A percentile compares a stretch with the other conserved stretches of the same genome.
phyloP scores from a whole-genome alignment of 2,329 filamentous ascomycete genomes.

The Colletotrichum sidae region DNA sequence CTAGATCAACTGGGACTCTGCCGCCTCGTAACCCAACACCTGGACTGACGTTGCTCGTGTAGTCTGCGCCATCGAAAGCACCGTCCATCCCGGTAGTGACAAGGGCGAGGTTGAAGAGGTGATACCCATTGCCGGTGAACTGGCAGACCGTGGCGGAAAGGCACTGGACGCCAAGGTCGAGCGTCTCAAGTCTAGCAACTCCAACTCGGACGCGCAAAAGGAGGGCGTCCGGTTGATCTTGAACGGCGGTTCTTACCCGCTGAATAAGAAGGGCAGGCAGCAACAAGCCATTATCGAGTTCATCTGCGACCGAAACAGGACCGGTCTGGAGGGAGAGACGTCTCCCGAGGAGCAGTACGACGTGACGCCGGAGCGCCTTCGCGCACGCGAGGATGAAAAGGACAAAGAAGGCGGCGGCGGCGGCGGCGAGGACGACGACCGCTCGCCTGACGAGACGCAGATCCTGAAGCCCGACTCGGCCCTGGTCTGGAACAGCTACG shows the following conservation, averaged over 20 bases:
- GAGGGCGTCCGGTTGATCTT: conserved; percentile 80
- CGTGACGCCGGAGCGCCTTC: conserved; percentile 42
- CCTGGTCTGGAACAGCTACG: conserved; percentile 82
- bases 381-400: conserved; percentile 43
- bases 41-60: conserved; percentile 11
- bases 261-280: conserved; percentile 65
- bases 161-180: conserved; percentile 74
- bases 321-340: conserved; percentile 79
- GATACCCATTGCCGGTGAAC: conserved; percentile 80
- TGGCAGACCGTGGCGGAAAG: conserved; percentile 67
- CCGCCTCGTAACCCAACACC: neutral
- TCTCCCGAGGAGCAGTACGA: conserved; percentile 66
- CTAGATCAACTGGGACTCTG: neutral
- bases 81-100: conserved; percentile 59
- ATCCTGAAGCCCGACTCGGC: conserved; percentile 69
- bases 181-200: conserved; percentile 73
- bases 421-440: conserved; percentile 51
- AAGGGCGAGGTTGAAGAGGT: conserved; percentile 65
- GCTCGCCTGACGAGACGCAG: conserved; percentile 56
- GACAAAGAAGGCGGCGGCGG: conserved; percentile 50
- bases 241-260: conserved; percentile 66
- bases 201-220: conserved; percentile 72
- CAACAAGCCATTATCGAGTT: conserved; percentile 89
- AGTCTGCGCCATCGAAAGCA: conserved; percentile 82
- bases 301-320: conserved; percentile 78